Evolutionary conservation across 257 asterid species (phyloP).

Genomic region (Solanum pimpinellifolium): DNA sequence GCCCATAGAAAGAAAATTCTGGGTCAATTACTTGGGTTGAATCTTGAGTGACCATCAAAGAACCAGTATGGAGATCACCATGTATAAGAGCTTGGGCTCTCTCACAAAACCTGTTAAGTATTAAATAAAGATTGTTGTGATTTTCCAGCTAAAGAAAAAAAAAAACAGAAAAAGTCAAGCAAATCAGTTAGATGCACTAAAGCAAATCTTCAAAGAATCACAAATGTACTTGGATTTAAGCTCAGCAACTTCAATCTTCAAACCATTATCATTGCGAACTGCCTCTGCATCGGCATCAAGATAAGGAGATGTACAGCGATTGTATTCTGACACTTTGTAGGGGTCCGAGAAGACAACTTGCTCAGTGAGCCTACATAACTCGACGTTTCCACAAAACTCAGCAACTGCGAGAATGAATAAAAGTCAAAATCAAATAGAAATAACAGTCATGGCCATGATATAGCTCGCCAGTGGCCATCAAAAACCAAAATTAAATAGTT

Average conservation of each 20-base stretch:
- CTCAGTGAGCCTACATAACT: constrained; percentile 91
- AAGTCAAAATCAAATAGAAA: constrained; percentile 3
- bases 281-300: constrained; percentile 86
- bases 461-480: neutral
- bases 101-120: constrained; percentile 75
- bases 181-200: neutral
- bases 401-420: constrained; percentile 54
- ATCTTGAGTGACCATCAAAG: constrained; percentile 73
- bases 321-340: constrained; percentile 70
- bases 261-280: constrained; percentile 53
- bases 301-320: constrained; percentile 79
- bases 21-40: constrained; percentile 96
- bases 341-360: constrained; percentile 96
- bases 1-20: constrained; percentile 86
- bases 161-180: constrained; percentile 9
- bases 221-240: constrained; percentile 64
- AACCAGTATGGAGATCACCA: constrained; percentile 92
- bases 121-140: neutral
- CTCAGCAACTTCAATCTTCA: constrained; percentile 89
- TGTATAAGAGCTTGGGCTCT: constrained; percentile 94
- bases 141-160: neutral
- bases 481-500: neutral
- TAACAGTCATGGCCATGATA: neutral
- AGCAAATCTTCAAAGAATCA: neutral
- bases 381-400: constrained; percentile 85